Percentiles rank a stretch among this genome's conserved stretches.
Conservation (phyloP, 441 rosid genomes). For the Euphorbia schlechtendalii region DNA sequence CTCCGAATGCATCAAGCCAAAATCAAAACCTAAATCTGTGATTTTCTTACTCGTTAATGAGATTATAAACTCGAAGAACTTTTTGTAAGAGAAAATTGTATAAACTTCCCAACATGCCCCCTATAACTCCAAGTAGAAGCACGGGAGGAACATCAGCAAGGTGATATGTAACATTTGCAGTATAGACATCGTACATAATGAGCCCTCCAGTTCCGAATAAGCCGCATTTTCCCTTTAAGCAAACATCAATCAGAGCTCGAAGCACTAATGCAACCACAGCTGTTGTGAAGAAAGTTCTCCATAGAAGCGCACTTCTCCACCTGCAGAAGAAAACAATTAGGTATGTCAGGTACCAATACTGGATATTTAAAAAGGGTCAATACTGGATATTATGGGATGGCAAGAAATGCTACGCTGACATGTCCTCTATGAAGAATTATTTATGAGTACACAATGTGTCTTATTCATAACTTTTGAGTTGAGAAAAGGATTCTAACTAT, state of each 20-base stretch:
- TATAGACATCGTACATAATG: conserved; percentile 76
- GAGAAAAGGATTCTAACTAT: neutral
- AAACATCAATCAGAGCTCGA: conserved; percentile 69
- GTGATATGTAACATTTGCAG: conserved; percentile 57
- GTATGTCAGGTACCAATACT: neutral
- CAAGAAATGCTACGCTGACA: neutral
- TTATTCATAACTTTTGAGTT: neutral
- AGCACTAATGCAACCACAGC: conserved; percentile 74
- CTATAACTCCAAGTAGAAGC: conserved; percentile 67
- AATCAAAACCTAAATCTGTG: neutral
- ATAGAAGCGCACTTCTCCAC: conserved; percentile 90
- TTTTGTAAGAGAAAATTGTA: conserved; percentile 58
- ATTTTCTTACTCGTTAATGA: conserved; percentile 52
- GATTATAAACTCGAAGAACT: conserved; percentile 58
- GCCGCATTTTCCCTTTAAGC: conserved; percentile 74
- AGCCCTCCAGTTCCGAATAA: conserved; percentile 85
- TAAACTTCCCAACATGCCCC: conserved; percentile 76
- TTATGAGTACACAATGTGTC: neutral
- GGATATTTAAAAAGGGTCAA: too few species aligned
- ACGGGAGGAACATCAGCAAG: conserved; percentile 61
- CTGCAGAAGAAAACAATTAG: conserved; percentile 29
- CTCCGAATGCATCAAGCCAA: too few species aligned
- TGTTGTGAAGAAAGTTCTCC: conserved; percentile 87
- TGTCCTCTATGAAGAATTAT: neutral
- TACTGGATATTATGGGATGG: too few species aligned